Conservation (phyloP, 1,284 basidiomycete species). For the Cutaneotrichosporon cavernicola region DNA sequence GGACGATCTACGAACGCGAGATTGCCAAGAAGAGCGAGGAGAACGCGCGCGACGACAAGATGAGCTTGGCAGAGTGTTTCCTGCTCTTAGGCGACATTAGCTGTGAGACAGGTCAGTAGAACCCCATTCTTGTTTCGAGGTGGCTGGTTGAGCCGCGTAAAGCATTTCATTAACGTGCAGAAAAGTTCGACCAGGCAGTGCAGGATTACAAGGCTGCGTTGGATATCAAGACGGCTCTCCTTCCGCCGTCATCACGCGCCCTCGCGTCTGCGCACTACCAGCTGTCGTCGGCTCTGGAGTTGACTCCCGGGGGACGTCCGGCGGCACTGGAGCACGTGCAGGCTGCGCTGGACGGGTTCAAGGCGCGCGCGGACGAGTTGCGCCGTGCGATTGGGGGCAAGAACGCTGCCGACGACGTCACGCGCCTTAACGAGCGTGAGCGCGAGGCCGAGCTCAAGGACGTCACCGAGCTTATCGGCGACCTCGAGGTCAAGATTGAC, state of each 20-base stretch:
- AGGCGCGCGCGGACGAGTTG: constrained; percentile 66
- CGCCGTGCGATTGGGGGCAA: constrained; percentile 46
- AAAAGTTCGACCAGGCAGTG: constrained; percentile 89
- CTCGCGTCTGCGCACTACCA: constrained; percentile 88
- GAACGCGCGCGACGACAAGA: constrained; percentile 51
- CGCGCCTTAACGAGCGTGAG: constrained; percentile 62
- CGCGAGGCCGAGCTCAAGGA: constrained; percentile 76
- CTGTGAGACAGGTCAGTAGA: constrained; percentile 72
- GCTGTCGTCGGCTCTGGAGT: constrained; percentile 81
- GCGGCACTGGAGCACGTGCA: constrained; percentile 76
- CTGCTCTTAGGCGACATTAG: constrained; percentile 82
- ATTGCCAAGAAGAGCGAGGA: constrained; percentile 27
- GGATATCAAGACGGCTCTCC: constrained; percentile 65
- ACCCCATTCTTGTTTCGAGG: neutral
- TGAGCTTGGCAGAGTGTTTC: constrained; percentile 80
- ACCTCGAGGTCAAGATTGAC: constrained; percentile 81
- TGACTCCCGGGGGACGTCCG: constrained; percentile 68
- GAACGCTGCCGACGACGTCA: constrained; percentile 34
- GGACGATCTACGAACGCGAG: constrained; percentile 73
- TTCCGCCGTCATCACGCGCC: constrained; percentile 75
- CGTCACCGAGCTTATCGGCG: constrained; percentile 68
- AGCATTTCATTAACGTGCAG: constrained; percentile 53
- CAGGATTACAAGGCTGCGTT: constrained; percentile 75
- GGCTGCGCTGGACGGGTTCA: constrained; percentile 71
- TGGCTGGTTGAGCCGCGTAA: too few species aligned